Evolutionary conservation across 2,329 filamentous ascomycete species (phyloP).

Genomic region (Trichoderma guizhouense): DNA sequence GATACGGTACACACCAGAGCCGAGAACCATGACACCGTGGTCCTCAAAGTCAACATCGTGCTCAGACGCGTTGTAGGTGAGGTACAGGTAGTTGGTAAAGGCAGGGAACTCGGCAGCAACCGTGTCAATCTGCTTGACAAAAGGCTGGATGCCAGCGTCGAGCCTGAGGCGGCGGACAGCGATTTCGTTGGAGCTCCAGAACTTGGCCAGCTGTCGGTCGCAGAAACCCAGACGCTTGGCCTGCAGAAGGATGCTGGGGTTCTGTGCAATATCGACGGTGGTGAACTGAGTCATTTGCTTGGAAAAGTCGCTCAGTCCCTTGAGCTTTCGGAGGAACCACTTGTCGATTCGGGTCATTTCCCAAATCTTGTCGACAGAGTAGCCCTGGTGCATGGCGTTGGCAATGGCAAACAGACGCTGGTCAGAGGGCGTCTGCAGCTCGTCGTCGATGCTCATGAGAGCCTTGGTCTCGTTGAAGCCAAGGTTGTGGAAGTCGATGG

Average conservation of each 20-base stretch:
- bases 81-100: constrained; percentile 91
- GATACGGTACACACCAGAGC: constrained; percentile 94
- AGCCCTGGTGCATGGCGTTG: constrained; percentile 93
- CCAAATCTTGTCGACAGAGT: constrained; percentile 95
- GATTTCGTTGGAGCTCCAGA: constrained; percentile 92
- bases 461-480: constrained; percentile 91
- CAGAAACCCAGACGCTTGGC: constrained; percentile 95
- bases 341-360: constrained; percentile 98
- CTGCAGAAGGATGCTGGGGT: constrained; percentile 65
- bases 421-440: constrained; percentile 95
- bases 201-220: constrained; percentile 88
- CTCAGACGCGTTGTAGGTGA: constrained; percentile 90
- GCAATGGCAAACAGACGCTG: constrained; percentile 96
- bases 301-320: constrained; percentile 84
- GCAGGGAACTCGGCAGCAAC: constrained; percentile 96
- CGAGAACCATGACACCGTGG: constrained; percentile 91
- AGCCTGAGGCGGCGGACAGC: constrained; percentile 79
- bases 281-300: constrained; percentile 70
- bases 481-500: constrained; percentile 91
- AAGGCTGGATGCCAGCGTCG: constrained; percentile 81
- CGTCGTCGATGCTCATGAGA: constrained; percentile 92
- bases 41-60: constrained; percentile 83
- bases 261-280: constrained; percentile 61
- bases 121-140: constrained; percentile 98
- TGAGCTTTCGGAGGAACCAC: constrained; percentile 93